Base-by-base conservation (phyloP, 768 basidiomycete species). In the Pleurotus tuber-regium region DNA sequence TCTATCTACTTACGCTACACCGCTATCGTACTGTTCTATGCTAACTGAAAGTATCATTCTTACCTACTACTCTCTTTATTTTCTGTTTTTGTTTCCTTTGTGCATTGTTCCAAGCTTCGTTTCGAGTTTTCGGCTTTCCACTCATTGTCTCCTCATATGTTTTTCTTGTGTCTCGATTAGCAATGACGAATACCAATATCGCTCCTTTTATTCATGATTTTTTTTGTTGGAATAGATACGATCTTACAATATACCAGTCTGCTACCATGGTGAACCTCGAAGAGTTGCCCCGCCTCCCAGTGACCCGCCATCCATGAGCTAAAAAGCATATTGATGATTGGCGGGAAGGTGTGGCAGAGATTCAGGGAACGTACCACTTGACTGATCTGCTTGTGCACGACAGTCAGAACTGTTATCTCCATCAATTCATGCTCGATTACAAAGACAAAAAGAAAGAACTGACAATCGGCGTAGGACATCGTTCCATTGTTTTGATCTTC, bases 401-500 rank as follows among this genome's bases (percentile, higher is more conserved):
- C 51, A 23, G 78, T 76, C 44, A 82, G 56, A 63, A 75, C 79
- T 81, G 50, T 28, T 42, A 49, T 26, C 9, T 25, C 39, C 16
- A 51, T 55, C 55, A 56, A 53, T 18, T 26, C 35, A 24, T 50
- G n/a, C 23, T 29, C 10, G 23, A 42, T 9, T 33, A 2, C 28
- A 21, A 28, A 16, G 12, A 11, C 7, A 14, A 52, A 18, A 38
- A 41, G 50, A 31, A 18, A 38, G 40, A 4, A 75, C 85, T 57
- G 61, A 96, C 93, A 94, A 64, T 97, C 92, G 4, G 86, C 68
- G 69, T 96, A 97, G 1, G 90, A 86, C 83, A 95, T 80, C 0
- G 86, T 87, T n/a, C 90, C 94, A 60, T 96, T 97, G 63, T 99
- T 99, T 65, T 87, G 82, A 68, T 99, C 97, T 72, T 99, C 97